These are phyloP conservation scores for Cercospora janseana DNA, from an alignment of 2,329 filamentous ascomycete genomes.

Conservation along the genomic window DNA sequence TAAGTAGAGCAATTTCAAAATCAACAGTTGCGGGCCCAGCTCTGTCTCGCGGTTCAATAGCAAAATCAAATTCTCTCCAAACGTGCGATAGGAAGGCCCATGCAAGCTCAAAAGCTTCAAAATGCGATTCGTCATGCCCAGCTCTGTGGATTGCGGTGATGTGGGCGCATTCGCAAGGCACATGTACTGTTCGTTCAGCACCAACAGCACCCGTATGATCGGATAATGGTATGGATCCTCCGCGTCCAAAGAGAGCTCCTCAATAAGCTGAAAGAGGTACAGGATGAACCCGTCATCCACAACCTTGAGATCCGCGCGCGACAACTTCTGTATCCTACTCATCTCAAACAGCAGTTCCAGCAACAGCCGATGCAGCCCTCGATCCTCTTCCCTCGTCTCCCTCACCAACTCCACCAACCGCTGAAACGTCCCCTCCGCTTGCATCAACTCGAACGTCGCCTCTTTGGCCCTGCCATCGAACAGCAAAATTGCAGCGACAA, in stretches of 20 bases:
- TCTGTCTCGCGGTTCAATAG: constrained; percentile 91
- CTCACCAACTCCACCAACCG: constrained; percentile 80
- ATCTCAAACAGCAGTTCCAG: constrained; percentile 94
- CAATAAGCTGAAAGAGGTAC: constrained; percentile 82
- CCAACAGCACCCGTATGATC: constrained; percentile 89
- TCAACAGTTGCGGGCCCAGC: constrained; percentile 90
- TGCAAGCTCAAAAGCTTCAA: constrained; percentile 84
- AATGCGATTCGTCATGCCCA: constrained; percentile 76
- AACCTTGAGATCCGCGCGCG: constrained; percentile 67
- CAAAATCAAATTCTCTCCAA: constrained; percentile 95
- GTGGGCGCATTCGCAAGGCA: constrained; percentile 59
- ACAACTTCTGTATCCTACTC: constrained; percentile 83
- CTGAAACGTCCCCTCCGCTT: constrained; percentile 77
- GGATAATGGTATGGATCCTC: constrained; percentile 95
- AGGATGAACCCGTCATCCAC: constrained; percentile 76
- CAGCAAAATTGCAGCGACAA: constrained; percentile 79
- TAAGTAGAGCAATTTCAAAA: constrained; percentile 90
- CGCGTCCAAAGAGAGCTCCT: constrained; percentile 79
- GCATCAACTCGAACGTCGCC: constrained; percentile 79
- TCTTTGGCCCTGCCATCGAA: constrained; percentile 82
- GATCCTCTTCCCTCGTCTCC: constrained; percentile 48
- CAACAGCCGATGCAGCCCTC: constrained; percentile 68
- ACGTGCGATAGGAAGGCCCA: constrained; percentile 81
- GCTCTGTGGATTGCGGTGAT: constrained; percentile 42
- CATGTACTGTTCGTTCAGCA: constrained; percentile 98